phyloP scores from a whole-genome alignment of 768 basidiomycete species.

The Brasilioporus rufonigricans region DNA sequence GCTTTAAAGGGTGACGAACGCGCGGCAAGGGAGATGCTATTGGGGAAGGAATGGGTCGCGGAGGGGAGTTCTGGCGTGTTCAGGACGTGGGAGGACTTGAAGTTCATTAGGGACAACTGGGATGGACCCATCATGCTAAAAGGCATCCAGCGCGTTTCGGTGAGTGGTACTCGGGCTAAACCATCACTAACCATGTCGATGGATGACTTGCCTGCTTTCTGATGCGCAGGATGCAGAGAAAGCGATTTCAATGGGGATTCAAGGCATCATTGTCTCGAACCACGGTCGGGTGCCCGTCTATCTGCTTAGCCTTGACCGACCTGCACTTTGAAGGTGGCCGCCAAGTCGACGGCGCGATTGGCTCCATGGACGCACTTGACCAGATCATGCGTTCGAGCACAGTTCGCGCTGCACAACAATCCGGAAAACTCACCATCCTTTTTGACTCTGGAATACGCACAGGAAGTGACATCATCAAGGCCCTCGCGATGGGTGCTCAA shows the following conservation, averaged over 20 bases:
- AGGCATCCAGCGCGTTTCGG: conserved; percentile 66
- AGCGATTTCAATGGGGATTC: conserved; percentile 41
- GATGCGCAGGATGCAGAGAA: conserved; percentile 45
- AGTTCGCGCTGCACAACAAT: too few relatives aligned
- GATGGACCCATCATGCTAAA: conserved; percentile 75
- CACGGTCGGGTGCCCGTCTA: conserved; percentile 24
- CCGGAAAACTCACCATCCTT: too few relatives aligned
- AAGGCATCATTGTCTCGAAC: conserved; percentile 49
- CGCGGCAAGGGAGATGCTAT: conserved; percentile 32
- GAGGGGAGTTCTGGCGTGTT: conserved; percentile 63
- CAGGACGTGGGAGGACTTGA: conserved; percentile 68
- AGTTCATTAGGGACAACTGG: conserved; percentile 70
- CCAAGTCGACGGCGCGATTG: conserved; percentile 78
- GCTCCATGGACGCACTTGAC: conserved; percentile 71
- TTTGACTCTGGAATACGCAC: too few relatives aligned
- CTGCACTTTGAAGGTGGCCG: conserved; percentile 66
- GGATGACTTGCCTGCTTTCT: neutral
- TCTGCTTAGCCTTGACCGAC: neutral
- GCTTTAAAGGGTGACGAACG: conserved; percentile 48
- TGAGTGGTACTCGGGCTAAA: too few relatives aligned
- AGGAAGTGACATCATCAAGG: too few relatives aligned
- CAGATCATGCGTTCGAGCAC: conserved; percentile 62
- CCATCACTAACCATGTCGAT: too few relatives aligned
- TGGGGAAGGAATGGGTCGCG: conserved; percentile 63
- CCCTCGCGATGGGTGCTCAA: too few relatives aligned